These are phyloP conservation scores for Groenewaldozyma sp. DNA, from an alignment of 1,139 yeast species.

Conservation along the genomic window DNA sequence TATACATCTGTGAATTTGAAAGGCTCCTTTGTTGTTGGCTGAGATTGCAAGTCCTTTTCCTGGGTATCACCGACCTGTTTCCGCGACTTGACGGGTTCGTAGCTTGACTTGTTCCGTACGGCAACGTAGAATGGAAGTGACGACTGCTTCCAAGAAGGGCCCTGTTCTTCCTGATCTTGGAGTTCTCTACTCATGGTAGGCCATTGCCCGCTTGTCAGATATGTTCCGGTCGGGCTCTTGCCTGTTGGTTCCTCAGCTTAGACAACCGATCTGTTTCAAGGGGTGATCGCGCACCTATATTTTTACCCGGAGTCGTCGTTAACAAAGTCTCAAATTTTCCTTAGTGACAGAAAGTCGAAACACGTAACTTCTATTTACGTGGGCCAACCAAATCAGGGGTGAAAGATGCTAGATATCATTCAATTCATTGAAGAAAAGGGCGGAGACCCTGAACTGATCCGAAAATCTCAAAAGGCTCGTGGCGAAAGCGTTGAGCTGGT, in stretches of 20 bases:
- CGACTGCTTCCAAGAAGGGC: conserved; percentile 15
- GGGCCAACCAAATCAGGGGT: not conserved
- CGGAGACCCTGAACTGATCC: conserved; percentile 84
- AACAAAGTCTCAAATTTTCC: not conserved
- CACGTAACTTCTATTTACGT: too few species aligned
- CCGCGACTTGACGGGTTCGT: too few species aligned
- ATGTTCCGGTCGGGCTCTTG: too few species aligned
- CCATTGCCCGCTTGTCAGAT: too few species aligned
- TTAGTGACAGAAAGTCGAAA: not conserved
- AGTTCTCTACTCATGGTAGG: too few species aligned
- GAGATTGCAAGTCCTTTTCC: conserved; percentile 1
- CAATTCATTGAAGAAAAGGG: conserved; percentile 93
- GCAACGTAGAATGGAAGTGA: conserved; percentile 22
- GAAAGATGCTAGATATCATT: conserved; percentile 75
- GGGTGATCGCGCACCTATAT: too few species aligned
- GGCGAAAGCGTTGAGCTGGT: conserved; percentile 91
- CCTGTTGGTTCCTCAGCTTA: too few species aligned
- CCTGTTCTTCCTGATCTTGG: too few species aligned
- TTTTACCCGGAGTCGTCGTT: too few species aligned
- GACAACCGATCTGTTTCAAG: too few species aligned
- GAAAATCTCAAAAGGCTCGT: conserved; percentile 85
- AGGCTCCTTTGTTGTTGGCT: too few species aligned
- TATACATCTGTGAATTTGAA: conserved; percentile 15
- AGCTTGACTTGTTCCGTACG: conserved; percentile 14
- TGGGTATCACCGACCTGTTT: too few species aligned